These are phyloP conservation scores for Curvularia eragrostidis DNA, from an alignment of 2,329 filamentous ascomycete species.

Conservation along the genomic window DNA sequence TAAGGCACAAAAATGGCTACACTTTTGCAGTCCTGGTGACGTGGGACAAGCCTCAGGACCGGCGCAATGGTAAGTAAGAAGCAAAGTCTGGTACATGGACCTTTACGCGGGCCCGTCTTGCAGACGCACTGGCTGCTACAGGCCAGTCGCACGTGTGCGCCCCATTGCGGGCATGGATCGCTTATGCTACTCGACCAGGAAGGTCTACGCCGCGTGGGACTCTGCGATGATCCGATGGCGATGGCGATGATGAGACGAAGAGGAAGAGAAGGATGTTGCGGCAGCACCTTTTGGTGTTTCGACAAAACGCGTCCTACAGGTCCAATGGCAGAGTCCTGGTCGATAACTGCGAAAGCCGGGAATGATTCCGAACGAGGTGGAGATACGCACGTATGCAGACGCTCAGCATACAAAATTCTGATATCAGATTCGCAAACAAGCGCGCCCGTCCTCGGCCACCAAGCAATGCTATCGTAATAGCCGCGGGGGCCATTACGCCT, in stretches of 20 bases:
- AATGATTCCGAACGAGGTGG: slow-evolving; percentile 2
- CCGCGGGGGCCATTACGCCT: slow-evolving; percentile 31
- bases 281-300: neutral
- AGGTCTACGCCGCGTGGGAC: slow-evolving; percentile 27
- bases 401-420: slow-evolving; percentile 15
- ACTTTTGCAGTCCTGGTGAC: slow-evolving; percentile 8
- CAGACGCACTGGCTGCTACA: slow-evolving; percentile 23
- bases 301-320: neutral
- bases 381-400: slow-evolving; percentile 3
- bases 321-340: neutral
- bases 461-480: slow-evolving; percentile 19
- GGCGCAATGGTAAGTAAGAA: slow-evolving; percentile 28
- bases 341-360: neutral
- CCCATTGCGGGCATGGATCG: slow-evolving; percentile 23
- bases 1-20: slow-evolving; percentile 16
- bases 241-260: neutral
- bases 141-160: slow-evolving; percentile 20
- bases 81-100: slow-evolving; percentile 20
- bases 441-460: slow-evolving; percentile 17
- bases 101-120: slow-evolving; percentile 25
- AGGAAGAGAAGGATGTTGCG: slow-evolving; percentile 7
- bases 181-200: slow-evolving; percentile 26
- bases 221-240: slow-evolving; percentile 33
- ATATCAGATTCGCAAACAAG: slow-evolving; percentile 15
- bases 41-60: slow-evolving; percentile 19